phyloP scores from a whole-genome alignment of 345 rosid species.

The Arabidopsis arenosa region DNA sequence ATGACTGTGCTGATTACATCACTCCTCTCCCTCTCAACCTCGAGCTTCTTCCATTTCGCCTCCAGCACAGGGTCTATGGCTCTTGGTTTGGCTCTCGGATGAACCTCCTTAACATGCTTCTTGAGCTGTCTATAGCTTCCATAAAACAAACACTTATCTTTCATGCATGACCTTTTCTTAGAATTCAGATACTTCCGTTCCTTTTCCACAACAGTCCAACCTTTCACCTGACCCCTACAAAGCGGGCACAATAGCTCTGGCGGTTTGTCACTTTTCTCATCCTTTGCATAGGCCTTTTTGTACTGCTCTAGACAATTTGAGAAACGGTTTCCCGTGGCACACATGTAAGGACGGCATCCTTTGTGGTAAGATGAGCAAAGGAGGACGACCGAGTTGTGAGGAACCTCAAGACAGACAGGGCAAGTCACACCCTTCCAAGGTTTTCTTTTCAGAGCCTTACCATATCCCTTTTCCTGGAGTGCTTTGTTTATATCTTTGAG shows the following conservation, averaged over 20 bases:
- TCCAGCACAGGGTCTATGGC: constrained; percentile 79
- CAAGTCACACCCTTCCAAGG: constrained; percentile 74
- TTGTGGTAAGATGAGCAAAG: constrained; percentile 81
- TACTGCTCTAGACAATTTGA: constrained; percentile 91
- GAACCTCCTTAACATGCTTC: constrained; percentile 76
- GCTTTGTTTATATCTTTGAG: constrained; percentile 36
- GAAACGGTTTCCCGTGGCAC: constrained; percentile 80
- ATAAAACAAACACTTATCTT: constrained; percentile 62
- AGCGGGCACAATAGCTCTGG: constrained; percentile 82
- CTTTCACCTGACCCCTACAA: constrained; percentile 91
- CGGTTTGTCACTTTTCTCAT: constrained; percentile 54
- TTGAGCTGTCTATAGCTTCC: constrained; percentile 72
- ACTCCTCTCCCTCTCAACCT: constrained; percentile 63
- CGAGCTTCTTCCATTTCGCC: constrained; percentile 83
- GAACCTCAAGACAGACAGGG: constrained; percentile 78
- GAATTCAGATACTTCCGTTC: constrained; percentile 67
- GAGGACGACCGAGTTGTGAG: constrained; percentile 88
- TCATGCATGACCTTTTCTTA: constrained; percentile 80
- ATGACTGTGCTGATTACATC: constrained; percentile 77
- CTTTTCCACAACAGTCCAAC: constrained; percentile 81
- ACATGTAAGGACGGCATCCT: constrained; percentile 91
- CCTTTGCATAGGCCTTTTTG: constrained; percentile 72
- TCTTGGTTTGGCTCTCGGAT: constrained; percentile 76
- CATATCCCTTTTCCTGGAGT: constrained; percentile 38
- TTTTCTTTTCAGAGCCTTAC: constrained; percentile 55